Percentiles rank a stretch among this genome's conserved stretches.
phyloP scores from a whole-genome alignment of 768 basidiomycete genomes.

The Lentinula boryana region DNA sequence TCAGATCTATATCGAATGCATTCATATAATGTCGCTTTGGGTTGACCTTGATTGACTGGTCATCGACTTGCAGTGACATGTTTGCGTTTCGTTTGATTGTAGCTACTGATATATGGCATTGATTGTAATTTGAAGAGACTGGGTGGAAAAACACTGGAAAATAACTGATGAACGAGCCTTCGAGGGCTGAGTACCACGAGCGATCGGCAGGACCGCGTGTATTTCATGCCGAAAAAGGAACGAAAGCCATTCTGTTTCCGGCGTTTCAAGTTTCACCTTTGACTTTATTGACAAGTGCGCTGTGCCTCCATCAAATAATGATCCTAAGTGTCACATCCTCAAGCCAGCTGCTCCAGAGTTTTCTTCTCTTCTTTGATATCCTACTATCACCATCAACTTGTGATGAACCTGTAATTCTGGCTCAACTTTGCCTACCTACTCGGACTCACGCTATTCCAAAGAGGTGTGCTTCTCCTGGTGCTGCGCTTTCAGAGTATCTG shows the following conservation, averaged over 20 bases:
- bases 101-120: background rate
- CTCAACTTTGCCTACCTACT: background rate
- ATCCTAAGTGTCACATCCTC: background rate
- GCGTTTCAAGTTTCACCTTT: background rate
- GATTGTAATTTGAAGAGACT: too few species aligned
- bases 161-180: too few species aligned
- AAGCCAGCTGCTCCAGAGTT: background rate
- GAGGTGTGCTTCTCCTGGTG: background rate
- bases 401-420: background rate
- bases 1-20: background rate
- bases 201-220: background rate
- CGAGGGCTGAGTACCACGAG: too few species aligned
- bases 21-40: background rate
- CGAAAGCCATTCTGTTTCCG: background rate
- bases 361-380: background rate
- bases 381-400: background rate
- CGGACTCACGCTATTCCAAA: background rate
- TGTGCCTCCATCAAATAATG: background rate
- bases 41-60: background rate
- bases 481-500: background rate
- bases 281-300: background rate
- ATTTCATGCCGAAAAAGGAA: background rate
- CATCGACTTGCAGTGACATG: background rate
- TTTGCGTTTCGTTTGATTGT: background rate
- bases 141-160: too few species aligned